Conservation (phyloP, 768 basidiomycete species). For the Punctularia strigosozonata region DNA sequence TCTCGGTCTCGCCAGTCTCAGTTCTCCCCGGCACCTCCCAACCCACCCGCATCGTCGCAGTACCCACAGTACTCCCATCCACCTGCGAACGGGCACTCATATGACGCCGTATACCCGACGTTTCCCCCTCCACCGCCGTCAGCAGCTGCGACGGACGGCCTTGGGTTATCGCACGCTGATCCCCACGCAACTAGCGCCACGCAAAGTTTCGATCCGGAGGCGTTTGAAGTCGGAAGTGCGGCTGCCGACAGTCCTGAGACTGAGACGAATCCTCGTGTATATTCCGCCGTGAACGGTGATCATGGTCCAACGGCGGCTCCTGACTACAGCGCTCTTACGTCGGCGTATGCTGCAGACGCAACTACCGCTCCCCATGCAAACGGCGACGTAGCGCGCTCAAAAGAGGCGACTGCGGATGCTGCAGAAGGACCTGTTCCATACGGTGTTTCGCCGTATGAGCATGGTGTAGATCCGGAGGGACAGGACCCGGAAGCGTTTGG, state of each 20-base stretch:
- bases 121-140: neutral
- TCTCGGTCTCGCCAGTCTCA: too few species aligned
- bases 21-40: too few species aligned
- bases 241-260: neutral
- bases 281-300: neutral
- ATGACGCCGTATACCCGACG: too few species aligned
- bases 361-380: neutral
- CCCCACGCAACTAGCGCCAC: neutral
- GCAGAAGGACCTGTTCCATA: neutral
- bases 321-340: too few species aligned
- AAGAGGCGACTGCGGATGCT: neutral
- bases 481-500: neutral
- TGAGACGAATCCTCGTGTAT: neutral
- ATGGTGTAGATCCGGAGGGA: conserved; percentile 1
- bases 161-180: neutral
- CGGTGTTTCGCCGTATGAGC: conserved; percentile 12
- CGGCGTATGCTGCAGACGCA: neutral
- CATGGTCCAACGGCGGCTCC: too few species aligned
- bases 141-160: neutral
- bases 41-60: too few species aligned
- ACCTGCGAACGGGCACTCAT: too few species aligned
- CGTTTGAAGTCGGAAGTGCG: neutral
- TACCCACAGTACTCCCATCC: too few species aligned
- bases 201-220: neutral
- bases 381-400: neutral